Conservation (phyloP, 352 stramenopile species). For the Phytophthora boehmeriae region DNA sequence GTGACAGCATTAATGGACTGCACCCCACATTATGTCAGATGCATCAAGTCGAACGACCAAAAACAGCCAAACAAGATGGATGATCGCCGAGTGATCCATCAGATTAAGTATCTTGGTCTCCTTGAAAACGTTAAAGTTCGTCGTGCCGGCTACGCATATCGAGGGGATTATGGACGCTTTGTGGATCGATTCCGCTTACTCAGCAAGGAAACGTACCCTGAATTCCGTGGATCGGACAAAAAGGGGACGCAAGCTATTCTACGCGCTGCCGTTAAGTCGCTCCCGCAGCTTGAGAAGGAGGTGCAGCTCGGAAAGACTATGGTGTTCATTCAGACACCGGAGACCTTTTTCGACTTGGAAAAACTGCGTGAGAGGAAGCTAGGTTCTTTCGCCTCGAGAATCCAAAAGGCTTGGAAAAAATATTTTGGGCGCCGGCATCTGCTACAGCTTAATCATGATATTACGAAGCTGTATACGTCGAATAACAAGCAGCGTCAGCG, state of each 20-base stretch:
- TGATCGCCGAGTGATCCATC: constrained; percentile 83
- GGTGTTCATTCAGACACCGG: constrained; percentile 91
- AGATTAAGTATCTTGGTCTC: constrained; percentile 89
- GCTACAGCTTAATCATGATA: constrained; percentile 82
- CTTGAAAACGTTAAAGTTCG: constrained; percentile 91
- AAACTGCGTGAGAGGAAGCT: constrained; percentile 87
- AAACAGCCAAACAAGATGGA: constrained; percentile 88
- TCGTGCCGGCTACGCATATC: constrained; percentile 83
- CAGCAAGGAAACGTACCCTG: constrained; percentile 83
- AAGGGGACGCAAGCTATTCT: constrained; percentile 87
- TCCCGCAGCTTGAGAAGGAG: constrained; percentile 78
- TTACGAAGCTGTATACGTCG: constrained; percentile 84
- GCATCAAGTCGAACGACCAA: constrained; percentile 92
- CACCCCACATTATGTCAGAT: constrained; percentile 92
- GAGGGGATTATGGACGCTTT: constrained; percentile 87
- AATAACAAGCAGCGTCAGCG: constrained; percentile 84
- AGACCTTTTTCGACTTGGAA: constrained; percentile 91
- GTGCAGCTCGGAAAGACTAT: constrained; percentile 91
- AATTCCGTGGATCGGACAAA: constrained; percentile 82
- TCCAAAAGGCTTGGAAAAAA: constrained; percentile 85
- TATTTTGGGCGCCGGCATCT: constrained; percentile 84
- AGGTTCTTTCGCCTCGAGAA: constrained; percentile 74
- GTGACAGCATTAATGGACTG: constrained; percentile 90
- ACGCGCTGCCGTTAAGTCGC: constrained; percentile 67
- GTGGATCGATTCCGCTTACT: constrained; percentile 85